Base-by-base conservation (phyloP, 495 filamentous ascomycete genomes). In the Aeminium ludgeri region DNA sequence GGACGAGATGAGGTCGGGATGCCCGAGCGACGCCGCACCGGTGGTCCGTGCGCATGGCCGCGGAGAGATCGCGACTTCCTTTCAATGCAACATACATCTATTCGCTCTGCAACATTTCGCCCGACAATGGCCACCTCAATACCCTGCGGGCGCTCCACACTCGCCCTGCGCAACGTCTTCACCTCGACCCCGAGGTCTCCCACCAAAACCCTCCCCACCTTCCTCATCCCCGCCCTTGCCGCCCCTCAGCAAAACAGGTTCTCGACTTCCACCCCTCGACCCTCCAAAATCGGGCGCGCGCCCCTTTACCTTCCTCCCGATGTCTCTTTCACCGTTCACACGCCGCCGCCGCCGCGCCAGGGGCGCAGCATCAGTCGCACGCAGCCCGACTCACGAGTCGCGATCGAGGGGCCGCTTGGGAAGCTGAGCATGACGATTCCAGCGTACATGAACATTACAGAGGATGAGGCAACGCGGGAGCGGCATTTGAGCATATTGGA, bases 231-330 rank as follows among this genome's bases (percentile, higher is more conserved):
- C 0, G 80, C 79, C 6, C 78, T 84, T 57, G 71, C 75, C 16
- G 11, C 38, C 32, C 15, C 13, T 1, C 20, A 40, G 6, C 34
- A 15, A 23, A 70, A 76, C 60, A 60, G 65, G 43, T 93, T 95
- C 67, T 80, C 82, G 6, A 74, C 70, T 32, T 77, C 82, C 25
- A 52, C 76, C 20, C 62, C 51, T 55, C 61, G 64, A 39, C 64
- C 64, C 41, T 95, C 87, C 36, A 84, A 92, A 64, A 76, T 95
- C 43, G 87, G 87, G 50, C 67, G 71, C 49, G 78, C 81, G 32
- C 70, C 85, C 23, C 69, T 97, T 48, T 76, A 82, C 34, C 67
- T 95, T 3, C 89, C 89, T 2, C 74, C 80, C 0, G 80, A 84
- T 47, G 86, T 95, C 25, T 74, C 74, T 23, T 65, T 96, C 43